Conservation (phyloP, 1,284 basidiomycete genomes). For the Phylloporus gajari region DNA sequence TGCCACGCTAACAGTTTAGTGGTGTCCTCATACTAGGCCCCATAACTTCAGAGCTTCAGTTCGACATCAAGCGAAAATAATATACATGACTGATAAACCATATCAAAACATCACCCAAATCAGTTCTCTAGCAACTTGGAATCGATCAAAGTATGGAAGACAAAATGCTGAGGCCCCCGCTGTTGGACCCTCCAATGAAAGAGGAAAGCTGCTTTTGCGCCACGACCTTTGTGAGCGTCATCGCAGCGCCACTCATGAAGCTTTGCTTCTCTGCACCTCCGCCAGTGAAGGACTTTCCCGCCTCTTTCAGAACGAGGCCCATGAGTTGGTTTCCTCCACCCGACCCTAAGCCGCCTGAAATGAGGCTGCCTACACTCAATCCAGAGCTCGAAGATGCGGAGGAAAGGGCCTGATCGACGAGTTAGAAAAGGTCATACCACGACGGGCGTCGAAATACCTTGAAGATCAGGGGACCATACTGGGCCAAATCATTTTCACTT, state of each 20-base stretch:
- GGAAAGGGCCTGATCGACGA: conserved; percentile 32
- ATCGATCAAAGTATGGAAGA: background rate
- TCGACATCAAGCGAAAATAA: too few relatives aligned
- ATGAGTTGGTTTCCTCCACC: conserved; percentile 71
- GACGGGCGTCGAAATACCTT: conserved; percentile 19
- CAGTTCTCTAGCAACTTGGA: background rate
- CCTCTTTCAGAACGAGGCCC: conserved; percentile 85
- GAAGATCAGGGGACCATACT: conserved; percentile 36
- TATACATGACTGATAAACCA: background rate
- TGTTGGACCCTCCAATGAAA: conserved; percentile 66
- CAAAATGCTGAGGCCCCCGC: conserved; percentile 66
- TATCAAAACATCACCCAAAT: conserved; percentile 16
- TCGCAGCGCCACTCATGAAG: conserved; percentile 82
- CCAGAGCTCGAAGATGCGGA: conserved; percentile 32
- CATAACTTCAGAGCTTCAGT: too few relatives aligned
- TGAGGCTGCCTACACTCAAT: conserved; percentile 24
- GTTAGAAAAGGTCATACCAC: conserved; percentile 20
- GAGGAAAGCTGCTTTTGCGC: conserved; percentile 72
- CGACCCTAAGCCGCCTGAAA: conserved; percentile 51
- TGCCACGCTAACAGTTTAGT: too few relatives aligned
- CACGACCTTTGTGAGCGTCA: conserved; percentile 85
- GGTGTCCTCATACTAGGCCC: too few relatives aligned
- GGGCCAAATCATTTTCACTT: conserved; percentile 20
- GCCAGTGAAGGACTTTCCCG: conserved; percentile 76
- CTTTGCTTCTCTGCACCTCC: conserved; percentile 78